These are phyloP conservation scores for Phytopythium kandeliae DNA, from an alignment of 352 stramenopile species.

Conservation along the genomic window DNA sequence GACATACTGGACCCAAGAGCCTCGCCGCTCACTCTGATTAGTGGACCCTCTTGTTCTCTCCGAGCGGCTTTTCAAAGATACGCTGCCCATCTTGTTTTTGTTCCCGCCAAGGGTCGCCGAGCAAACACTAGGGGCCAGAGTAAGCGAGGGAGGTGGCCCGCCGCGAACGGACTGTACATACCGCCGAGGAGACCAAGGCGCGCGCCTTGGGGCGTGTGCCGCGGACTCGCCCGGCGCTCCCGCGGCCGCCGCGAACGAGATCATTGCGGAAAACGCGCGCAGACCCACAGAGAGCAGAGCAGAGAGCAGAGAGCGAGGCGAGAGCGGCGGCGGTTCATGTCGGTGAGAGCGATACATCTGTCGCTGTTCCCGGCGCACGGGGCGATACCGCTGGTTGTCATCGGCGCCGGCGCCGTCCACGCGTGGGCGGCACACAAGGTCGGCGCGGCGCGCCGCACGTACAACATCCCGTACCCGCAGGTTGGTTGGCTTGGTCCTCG, in stretches of 20 bases:
- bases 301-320: neutral
- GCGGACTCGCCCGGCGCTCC: neutral
- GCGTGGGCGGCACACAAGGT: conserved; percentile 59
- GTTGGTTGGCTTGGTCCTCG: conserved; percentile 5
- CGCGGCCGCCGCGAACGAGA: neutral
- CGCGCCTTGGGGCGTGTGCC: too few species aligned
- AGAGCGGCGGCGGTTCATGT: conserved; percentile 13
- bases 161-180: too few species aligned
- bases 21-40: neutral
- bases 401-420: conserved; percentile 48
- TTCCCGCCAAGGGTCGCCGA: conserved; percentile 2
- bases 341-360: conserved; percentile 35
- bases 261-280: conserved; percentile 5
- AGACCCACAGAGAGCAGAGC: neutral
- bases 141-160: too few species aligned
- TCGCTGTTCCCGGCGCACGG: conserved; percentile 57
- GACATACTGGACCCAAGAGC: neutral
- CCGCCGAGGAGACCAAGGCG: neutral
- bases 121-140: neutral
- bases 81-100: conserved; percentile 6
- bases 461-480: conserved; percentile 52
- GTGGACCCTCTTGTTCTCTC: neutral
- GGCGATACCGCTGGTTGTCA: conserved; percentile 49
- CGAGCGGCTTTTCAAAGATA: conserved; percentile 6
- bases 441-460: conserved; percentile 52